A percentile compares a stretch with the other conserved stretches of the same genome.
Evolutionary conservation across 1,284 basidiomycete species (phyloP).

Genomic region (Lignosus rhinocerotis): DNA sequence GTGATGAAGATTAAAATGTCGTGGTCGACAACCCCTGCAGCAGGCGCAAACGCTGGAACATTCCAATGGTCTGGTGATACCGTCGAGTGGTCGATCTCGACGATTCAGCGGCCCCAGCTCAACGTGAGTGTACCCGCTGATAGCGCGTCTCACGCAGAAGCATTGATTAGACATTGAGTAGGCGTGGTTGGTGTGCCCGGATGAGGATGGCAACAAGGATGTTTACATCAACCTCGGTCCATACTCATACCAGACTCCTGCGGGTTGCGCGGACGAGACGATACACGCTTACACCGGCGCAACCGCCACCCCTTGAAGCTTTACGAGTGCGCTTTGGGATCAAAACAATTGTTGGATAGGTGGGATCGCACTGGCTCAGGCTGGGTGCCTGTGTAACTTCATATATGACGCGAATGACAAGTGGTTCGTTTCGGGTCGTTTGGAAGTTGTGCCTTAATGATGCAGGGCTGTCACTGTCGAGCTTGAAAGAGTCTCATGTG

Average conservation of each 20-base stretch:
- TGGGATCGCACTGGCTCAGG: neutral
- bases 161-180: slow-evolving; percentile 11
- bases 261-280: slow-evolving; percentile 61
- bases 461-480: neutral
- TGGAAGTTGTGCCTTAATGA: neutral
- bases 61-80: slow-evolving; percentile 57
- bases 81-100: slow-evolving; percentile 52
- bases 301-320: slow-evolving; percentile 33
- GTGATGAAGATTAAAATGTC: slow-evolving; percentile 50
- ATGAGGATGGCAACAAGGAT: slow-evolving; percentile 45
- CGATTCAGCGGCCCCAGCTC: slow-evolving; percentile 47
- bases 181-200: slow-evolving; percentile 59
- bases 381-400: neutral
- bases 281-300: slow-evolving; percentile 63
- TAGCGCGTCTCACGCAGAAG: neutral
- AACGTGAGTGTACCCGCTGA: slow-evolving; percentile 40
- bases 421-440: neutral
- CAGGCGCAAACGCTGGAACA: slow-evolving; percentile 41
- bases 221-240: slow-evolving; percentile 59
- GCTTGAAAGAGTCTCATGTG: too few relatives aligned
- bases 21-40: slow-evolving; percentile 49
- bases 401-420: neutral
- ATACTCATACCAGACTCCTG: slow-evolving; percentile 58
- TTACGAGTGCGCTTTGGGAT: neutral
- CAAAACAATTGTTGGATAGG: neutral